Evolutionary conservation across 2,329 filamentous ascomycete species (phyloP), one percentile per base, ranked within the genome.

Genomic region (Arthrobotrys megalospora): DNA sequence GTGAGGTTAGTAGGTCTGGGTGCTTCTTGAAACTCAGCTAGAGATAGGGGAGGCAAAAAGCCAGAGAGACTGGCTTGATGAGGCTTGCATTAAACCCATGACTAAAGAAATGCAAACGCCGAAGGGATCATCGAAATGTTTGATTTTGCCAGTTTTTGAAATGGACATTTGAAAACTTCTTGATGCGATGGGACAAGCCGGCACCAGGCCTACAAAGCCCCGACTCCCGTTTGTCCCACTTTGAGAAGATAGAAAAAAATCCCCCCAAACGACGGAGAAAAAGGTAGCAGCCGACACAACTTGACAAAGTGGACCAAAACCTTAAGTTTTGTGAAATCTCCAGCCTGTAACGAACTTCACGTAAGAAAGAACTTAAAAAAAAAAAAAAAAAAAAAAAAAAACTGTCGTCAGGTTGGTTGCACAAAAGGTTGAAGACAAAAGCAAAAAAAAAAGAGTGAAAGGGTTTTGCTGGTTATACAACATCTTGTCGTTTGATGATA

Each of bases 391-490:
- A 12, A 43, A 10, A 19, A 41, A 36, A 32, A 60, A 41, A 43
- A 53, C 21, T 21, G 38, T 66, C 47, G 63, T 66, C 63, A 53
- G 32, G 11, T 45, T 11, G 21, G 66, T 60, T 62, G 41, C 43
- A 70, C 53, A 50, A 43, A 55, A 41, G 6, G 36, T 7, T 60
- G 19, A 3, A 43, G 16, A 43, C 19, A 60, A 19, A 43, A 60
- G 36, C 55, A 60, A 14, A 43, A 34, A 14, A 43, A 34, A 45
- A 14, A 16, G 10, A 12, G 12, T 16, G 36, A 47, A 34, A 10
- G 41, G 24, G 47, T 65, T 65, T 50, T n/a, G 34, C 16, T 36
- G 36, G 48, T 68, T 36, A 28, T 52, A 63, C 45, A 72, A 65
- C 58, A 43, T 58, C 5, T 58, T 64, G 47, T 52, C 36, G 36